Conservation (phyloP, 1,139 yeast species). For the Pichia cactophila region DNA sequence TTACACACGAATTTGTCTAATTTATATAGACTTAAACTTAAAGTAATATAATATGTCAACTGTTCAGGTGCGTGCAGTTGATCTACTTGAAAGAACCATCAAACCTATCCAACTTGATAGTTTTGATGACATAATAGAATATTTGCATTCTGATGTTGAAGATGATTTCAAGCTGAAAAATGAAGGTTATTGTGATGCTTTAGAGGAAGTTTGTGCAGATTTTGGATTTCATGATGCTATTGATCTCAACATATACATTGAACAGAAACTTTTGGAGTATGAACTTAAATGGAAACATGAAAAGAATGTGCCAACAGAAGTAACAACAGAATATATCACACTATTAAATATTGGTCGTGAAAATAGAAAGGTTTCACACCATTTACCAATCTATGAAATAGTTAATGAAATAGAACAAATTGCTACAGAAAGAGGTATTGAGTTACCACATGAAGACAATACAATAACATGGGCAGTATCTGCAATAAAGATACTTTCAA, state of each 20-base stretch:
- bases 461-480: background rate
- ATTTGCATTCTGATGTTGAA: conserved; percentile 11
- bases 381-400: background rate
- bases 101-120: background rate
- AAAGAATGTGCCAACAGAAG: conserved; percentile 1
- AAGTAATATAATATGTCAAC: background rate
- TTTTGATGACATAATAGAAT: conserved; percentile 9
- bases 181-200: background rate
- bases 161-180: background rate
- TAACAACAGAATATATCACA: background rate
- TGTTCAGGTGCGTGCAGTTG: conserved; percentile 1
- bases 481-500: background rate
- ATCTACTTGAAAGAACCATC: conserved; percentile 3
- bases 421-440: background rate
- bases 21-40: too few relatives aligned
- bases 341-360: background rate
- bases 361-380: background rate
- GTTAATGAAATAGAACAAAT: background rate
- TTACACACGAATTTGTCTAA: too few relatives aligned
- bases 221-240: conserved; percentile 9
- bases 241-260: conserved; percentile 20
- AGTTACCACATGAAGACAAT: background rate
- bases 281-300: conserved; percentile 7
- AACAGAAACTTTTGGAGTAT: conserved; percentile 20
- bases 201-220: background rate